Evolutionary conservation across 257 asterid species (phyloP).

Genomic region (Voacanga thouarsii): DNA sequence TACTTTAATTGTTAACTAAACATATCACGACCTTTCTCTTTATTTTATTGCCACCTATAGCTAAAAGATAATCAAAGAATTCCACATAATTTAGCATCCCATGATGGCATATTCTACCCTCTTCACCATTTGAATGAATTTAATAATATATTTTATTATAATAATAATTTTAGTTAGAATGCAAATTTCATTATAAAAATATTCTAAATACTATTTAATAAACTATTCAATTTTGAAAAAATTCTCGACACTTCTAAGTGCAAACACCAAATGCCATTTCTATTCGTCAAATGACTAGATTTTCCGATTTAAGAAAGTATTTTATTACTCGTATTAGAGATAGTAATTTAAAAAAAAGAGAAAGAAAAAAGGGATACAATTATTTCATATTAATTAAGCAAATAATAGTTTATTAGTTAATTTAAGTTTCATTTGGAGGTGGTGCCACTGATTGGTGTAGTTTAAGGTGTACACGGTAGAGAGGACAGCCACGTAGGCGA

Average conservation of each 20-base stretch:
- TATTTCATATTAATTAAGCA: no score
- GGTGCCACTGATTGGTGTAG: conserved; percentile 11
- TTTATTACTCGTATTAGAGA: no score
- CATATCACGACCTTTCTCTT: conserved; percentile 16
- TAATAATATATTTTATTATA: not conserved
- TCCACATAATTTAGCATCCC: conserved; percentile 22
- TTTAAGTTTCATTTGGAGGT: not conserved
- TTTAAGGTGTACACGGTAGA: conserved; percentile 24
- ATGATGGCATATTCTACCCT: conserved; percentile 42
- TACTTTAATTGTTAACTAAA: not conserved
- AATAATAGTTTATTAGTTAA: not conserved
- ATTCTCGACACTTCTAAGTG: no score
- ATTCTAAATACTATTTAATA: no score
- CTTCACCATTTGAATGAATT: conserved; percentile 19
- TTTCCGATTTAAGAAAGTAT: no score
- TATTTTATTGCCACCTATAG: conserved; percentile 30
- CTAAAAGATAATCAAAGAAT: conserved; percentile 28
- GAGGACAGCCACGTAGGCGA: conserved; percentile 44
- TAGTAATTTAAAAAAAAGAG: no score
- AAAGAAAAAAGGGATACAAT: no score
- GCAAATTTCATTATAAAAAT: no score
- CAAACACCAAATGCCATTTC: no score
- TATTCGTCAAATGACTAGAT: no score
- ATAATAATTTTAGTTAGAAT: not conserved
- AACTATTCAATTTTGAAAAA: no score